These are phyloP conservation scores for Chlorella ohadii DNA, from an alignment of 139 green algal species.

Conservation along the genomic window DNA sequence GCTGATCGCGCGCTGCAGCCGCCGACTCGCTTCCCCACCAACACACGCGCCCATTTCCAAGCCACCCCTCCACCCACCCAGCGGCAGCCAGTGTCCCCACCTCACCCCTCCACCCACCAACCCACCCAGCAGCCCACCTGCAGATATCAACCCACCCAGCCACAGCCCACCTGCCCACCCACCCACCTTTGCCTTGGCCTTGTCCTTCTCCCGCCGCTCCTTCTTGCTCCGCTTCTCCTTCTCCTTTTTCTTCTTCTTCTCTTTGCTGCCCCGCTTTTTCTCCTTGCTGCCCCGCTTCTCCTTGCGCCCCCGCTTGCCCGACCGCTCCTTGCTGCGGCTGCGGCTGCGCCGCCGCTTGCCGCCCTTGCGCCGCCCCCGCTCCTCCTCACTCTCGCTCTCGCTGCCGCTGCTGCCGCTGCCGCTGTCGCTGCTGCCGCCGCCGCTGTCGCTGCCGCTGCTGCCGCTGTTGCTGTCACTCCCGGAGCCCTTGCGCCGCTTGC, in stretches of 20 bases:
- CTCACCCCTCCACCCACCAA: too few species aligned
- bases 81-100: too few species aligned
- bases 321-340: not conserved
- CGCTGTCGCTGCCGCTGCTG: not conserved
- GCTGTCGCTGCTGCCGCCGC: not conserved
- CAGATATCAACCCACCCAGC: too few species aligned
- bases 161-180: too few species aligned
- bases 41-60: too few species aligned
- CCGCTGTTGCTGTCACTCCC: conserved; percentile 10
- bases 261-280: conserved; percentile 4
- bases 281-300: conserved; percentile 1
- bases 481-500: conserved; percentile 9
- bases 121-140: not conserved
- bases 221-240: conserved; percentile 19
- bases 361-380: not conserved
- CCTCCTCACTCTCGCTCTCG: conserved; percentile 10
- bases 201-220: conserved; percentile 22
- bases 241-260: conserved; percentile 22
- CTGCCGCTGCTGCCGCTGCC: conserved; percentile 14
- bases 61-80: too few species aligned
- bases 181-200: conserved; percentile 16
- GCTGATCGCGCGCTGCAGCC: too few species aligned
- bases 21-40: too few species aligned
- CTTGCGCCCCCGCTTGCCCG: conserved; percentile 12
- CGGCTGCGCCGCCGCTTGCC: conserved; percentile 11